Conservation (phyloP, 768 basidiomycete species). For the Amyloporia xantha region DNA sequence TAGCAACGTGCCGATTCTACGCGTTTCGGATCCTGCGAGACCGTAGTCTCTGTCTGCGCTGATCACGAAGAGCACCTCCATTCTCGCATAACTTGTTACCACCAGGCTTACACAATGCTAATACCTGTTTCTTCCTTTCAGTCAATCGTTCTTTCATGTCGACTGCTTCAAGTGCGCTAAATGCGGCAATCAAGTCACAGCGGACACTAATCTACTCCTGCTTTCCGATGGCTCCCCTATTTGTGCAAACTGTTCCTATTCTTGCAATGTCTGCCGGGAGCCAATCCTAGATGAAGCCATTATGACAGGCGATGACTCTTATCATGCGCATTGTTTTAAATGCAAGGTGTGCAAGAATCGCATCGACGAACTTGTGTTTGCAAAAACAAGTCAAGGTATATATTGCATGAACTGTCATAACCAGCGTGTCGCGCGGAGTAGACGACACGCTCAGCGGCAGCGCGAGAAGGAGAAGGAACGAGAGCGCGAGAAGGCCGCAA, state of each 20-base stretch:
- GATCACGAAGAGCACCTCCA: too few relatives aligned
- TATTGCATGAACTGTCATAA: conserved; percentile 99
- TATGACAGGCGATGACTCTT: conserved; percentile 98
- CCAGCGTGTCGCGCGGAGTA: conserved; percentile 89
- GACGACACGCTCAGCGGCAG: conserved; percentile 84
- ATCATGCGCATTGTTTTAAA: conserved; percentile 98
- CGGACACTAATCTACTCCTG: conserved; percentile 94
- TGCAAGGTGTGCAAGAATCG: conserved; percentile 91
- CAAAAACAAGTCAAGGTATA: conserved; percentile 96
- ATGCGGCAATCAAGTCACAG: conserved; percentile 85
- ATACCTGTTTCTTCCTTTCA: too few relatives aligned
- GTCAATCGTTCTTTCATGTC: conserved; percentile 91
- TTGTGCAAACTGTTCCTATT: conserved; percentile 88
- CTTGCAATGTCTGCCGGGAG: conserved; percentile 89
- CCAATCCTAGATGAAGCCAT: conserved; percentile 98
- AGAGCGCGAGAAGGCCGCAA: conserved; percentile 3
- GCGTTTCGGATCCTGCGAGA: too few relatives aligned
- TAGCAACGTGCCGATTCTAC: too few relatives aligned
- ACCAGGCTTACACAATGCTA: too few relatives aligned
- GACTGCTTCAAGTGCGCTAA: conserved; percentile 98
- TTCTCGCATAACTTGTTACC: too few relatives aligned
- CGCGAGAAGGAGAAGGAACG: conserved; percentile 31
- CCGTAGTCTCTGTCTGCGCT: too few relatives aligned
- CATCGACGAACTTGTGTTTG: conserved; percentile 97
- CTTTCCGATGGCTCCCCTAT: conserved; percentile 98